Evolutionary conservation across 108 stramenopile genomes (phyloP).

Genomic region (Stephanodiscus triporus): DNA sequence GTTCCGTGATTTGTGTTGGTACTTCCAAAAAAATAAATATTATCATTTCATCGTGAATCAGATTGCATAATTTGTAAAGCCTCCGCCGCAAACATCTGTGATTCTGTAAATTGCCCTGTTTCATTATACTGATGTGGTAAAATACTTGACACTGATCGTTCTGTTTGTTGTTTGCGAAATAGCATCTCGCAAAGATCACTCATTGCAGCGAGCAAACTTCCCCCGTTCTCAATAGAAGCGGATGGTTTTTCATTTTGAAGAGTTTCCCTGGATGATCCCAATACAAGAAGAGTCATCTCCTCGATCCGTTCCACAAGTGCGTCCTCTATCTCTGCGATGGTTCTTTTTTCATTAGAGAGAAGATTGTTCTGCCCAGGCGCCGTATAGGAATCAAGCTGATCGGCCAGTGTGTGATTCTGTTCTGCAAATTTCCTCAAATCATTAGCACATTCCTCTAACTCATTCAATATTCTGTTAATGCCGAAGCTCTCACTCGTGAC

Average conservation of each 20-base stretch:
- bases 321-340: conserved; percentile 51
- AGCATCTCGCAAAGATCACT: conserved; percentile 8
- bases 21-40: not conserved
- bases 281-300: conserved; percentile 9
- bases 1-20: not conserved
- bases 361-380: conserved; percentile 20
- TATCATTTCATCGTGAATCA: not conserved
- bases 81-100: conserved; percentile 7
- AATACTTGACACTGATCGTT: not conserved
- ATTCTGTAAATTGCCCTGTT: not conserved
- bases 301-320: conserved; percentile 32
- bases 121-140: not conserved
- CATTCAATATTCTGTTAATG: conserved; percentile 25
- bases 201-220: not conserved
- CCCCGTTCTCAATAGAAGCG: not conserved
- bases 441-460: conserved; percentile 39
- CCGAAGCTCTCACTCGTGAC: conserved; percentile 34
- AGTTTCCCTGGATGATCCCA: not conserved
- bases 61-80: conserved; percentile 1
- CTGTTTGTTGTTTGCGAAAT: conserved; percentile 8
- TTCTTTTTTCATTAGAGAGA: conserved; percentile 36
- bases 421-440: conserved; percentile 47
- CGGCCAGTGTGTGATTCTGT: conserved; percentile 47
- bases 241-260: not conserved
- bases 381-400: conserved; percentile 42